Evolutionary conservation across 768 basidiomycete genomes (phyloP), one percentile per base, ranked within the genome.

Genomic region (Naganishia friedmannii): DNA sequence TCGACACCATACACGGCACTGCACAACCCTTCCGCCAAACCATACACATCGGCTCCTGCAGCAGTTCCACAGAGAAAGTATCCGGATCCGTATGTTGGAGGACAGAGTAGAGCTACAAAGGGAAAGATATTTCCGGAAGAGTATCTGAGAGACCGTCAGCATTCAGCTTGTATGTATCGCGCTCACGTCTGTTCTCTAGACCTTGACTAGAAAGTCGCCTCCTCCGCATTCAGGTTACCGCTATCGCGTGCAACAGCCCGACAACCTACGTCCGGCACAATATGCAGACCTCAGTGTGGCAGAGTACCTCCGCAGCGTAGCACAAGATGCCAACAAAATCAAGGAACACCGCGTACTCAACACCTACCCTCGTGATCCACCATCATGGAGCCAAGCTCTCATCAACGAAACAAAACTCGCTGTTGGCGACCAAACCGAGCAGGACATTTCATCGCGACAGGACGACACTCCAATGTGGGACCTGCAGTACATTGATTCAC

Each of bases 71-170:
- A 34, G 34, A 39, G 19, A 23, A 21, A 31, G 34, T 23, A 19
- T 12, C n/a, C 31, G 12, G 57, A 45, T 37, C 15, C 8, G 23
- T 45, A 63, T 26, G 23, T 26, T 3, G 60, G 23, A 42, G 39
- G 23, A 34, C 39, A 37, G 60, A 42, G 9, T 37, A 21, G 57
- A 17, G 23, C 37, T 6, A 26, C 39, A 21, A 63, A 34, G 60
- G 60, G 39, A 26, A 63, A 42, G 60, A 37, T 63, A 8, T 63
- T 45, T 26, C 60, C 60, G 42, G 60, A 63, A 23, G 60, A 63
- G 60, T 19, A 26, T 37, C 23, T 45, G 23, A 63, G 60, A 34
- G 60, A 63, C 15, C 60, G 60, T 10, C 60, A 63, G 26, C 37
- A 45, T 17, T 42, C 39, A 34, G 23, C 39, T 31, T 63, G 60